A percentile compares a stretch with the other conserved stretches of the same genome.
Conservation (phyloP, 345 rosid species). For the Linum trigynum region DNA sequence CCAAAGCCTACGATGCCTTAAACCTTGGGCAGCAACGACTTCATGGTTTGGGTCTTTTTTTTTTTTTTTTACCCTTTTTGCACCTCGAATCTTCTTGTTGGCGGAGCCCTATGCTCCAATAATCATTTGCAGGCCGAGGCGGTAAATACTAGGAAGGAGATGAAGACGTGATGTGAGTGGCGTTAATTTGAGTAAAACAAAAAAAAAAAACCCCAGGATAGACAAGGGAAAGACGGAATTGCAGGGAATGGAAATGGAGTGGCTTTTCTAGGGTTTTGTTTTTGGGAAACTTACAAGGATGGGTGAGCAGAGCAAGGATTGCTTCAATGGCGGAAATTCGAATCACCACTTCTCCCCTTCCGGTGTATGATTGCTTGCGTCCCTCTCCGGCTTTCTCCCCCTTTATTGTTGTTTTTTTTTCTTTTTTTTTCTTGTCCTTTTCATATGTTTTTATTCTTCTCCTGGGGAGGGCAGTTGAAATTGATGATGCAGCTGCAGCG, state of each 20-base stretch:
- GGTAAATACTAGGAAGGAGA: neutral
- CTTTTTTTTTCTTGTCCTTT: neutral
- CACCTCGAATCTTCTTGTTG: neutral
- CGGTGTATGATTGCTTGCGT: neutral
- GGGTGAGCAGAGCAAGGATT: conserved; percentile 12
- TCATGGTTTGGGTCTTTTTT: neutral
- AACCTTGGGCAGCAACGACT: neutral
- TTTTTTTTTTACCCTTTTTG: neutral
- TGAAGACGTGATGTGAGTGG: neutral
- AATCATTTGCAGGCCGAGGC: neutral
- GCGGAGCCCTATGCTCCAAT: neutral
- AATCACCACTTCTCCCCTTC: conserved; percentile 3
- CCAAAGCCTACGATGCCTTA: conserved; percentile 14
- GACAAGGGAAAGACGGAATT: neutral
- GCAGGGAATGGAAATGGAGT: neutral
- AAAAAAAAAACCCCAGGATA: neutral
- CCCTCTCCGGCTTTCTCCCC: neutral
- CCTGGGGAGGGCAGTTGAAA: neutral
- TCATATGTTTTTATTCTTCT: too few species aligned
- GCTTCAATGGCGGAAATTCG: conserved; percentile 17
- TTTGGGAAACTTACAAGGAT: too few species aligned
- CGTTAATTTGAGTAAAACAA: neutral
- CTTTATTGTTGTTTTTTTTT: neutral
- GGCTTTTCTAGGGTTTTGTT: too few species aligned
- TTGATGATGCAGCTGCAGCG: neutral